Percentiles rank a stretch among this genome's conserved stretches.
Evolutionary conservation across 1,284 basidiomycete species (phyloP).

Genomic region (Sporisorium graminicola): DNA sequence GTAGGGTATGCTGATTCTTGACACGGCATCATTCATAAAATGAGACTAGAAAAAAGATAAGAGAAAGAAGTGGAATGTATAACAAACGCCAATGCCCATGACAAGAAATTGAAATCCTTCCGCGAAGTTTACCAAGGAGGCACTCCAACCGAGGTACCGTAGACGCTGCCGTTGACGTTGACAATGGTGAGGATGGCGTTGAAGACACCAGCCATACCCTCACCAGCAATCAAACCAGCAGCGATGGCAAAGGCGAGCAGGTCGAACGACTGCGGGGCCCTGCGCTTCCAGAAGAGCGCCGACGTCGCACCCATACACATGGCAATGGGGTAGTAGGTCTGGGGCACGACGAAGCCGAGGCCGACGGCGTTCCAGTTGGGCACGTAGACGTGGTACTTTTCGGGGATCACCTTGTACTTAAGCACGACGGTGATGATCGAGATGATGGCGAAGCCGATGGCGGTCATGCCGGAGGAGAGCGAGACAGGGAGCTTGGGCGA

Average conservation of each 20-base stretch:
- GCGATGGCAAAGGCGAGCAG: slow-evolving; percentile 78
- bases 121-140: slow-evolving; percentile 52
- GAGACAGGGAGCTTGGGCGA: slow-evolving; percentile 55
- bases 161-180: slow-evolving; percentile 38
- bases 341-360: slow-evolving; percentile 74
- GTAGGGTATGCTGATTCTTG: slow-evolving; percentile 25
- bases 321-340: slow-evolving; percentile 62
- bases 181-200: slow-evolving; percentile 72
- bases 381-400: slow-evolving; percentile 74
- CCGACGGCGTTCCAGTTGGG: slow-evolving; percentile 79
- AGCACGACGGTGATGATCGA: slow-evolving; percentile 73
- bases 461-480: slow-evolving; percentile 74
- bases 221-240: slow-evolving; percentile 77
- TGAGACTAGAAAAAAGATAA: neutral
- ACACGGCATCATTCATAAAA: neutral
- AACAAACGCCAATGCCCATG: slow-evolving; percentile 20
- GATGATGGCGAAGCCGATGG: slow-evolving; percentile 74
- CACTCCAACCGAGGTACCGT: slow-evolving; percentile 49
- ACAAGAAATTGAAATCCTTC: neutral
- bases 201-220: slow-evolving; percentile 79
- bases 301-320: slow-evolving; percentile 66
- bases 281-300: slow-evolving; percentile 73
- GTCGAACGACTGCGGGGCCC: slow-evolving; percentile 69
- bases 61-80: neutral
- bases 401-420: slow-evolving; percentile 75